Base-by-base conservation (phyloP, 208 protist genomes). In the Leishmania amazonensis region DNA sequence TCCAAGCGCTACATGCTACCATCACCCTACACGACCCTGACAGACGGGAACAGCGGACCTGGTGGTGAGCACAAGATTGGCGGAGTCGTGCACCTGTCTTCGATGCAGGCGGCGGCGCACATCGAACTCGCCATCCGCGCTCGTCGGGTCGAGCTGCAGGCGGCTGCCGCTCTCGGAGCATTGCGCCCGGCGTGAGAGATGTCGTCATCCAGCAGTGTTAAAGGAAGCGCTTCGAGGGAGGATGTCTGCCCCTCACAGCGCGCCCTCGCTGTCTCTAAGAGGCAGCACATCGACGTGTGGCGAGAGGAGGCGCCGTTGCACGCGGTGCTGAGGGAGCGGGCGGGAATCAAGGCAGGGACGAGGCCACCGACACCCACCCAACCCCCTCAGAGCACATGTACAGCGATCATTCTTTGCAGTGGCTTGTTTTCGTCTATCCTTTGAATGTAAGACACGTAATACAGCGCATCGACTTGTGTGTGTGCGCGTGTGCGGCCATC, bases 11-110 rank as follows among this genome's bases (percentile, higher is more conserved):
- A 85, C 82, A 64, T 77, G 68, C 53, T 95, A 49, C 87, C 89
- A 24, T 89, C 87, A 13, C 93, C 91, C 6, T 93, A 87, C 81
- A 96, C 93, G 6, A 84, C 86, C 31, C 88, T 95, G 74, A 82
- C 80, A 1, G 81, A 85, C 35, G 81, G 76, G 19, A 80, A 71
- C 35, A 67, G 67, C 4, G 57, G 58, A 3, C 76, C 75, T 19
- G 35, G 57, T 8, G 76, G 58, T 28, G 68, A 72, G 6, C 81
- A 78, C 49, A 85, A 81, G 81, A 40, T 17, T 5, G 81, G 81
- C 24, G 76, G 81, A 1, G 87, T 88, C 3, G 77, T 95, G 9
- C 90, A 83, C 45, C 76, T 87, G 53, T 83, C 81, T 3, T 85
- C 84, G 58, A 87, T 91, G 58, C 75, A 83, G 42, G n/a, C 65